A percentile compares a stretch with the other conserved stretches of the same genome.
phyloP scores from a whole-genome alignment of 257 asterid species.

The Solanum piurae region DNA sequence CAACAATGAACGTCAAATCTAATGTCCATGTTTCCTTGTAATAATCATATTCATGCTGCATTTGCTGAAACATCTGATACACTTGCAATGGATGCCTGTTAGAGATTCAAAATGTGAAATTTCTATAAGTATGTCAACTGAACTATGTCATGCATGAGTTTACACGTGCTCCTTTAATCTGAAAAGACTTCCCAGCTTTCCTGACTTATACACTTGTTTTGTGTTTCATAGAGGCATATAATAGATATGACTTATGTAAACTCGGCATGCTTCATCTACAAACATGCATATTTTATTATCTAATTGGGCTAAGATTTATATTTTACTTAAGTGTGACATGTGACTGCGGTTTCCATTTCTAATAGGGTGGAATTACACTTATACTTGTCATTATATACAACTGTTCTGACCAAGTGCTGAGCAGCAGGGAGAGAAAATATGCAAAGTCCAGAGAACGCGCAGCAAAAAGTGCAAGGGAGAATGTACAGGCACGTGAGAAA shows the following conservation, averaged over 20 bases:
- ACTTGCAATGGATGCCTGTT: background rate
- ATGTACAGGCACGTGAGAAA: constrained; percentile 71
- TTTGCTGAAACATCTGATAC: background rate
- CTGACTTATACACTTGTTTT: background rate
- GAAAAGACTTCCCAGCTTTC: background rate
- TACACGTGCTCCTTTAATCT: background rate
- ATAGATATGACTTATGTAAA: background rate
- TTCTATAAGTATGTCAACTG: background rate
- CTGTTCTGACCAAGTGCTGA: constrained; percentile 88
- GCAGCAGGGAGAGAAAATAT: constrained; percentile 60
- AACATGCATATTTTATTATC: background rate
- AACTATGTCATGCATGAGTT: background rate
- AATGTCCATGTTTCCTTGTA: background rate
- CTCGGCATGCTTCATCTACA: background rate
- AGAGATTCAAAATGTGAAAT: background rate
- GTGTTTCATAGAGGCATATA: background rate
- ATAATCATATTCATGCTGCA: background rate
- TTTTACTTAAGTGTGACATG: background rate
- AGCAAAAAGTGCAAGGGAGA: constrained; percentile 80
- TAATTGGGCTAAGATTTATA: background rate
- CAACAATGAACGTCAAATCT: background rate
- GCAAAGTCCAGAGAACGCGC: constrained; percentile 97
- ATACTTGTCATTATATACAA: constrained; percentile 83
- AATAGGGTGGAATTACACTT: constrained; percentile 67
- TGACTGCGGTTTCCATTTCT: background rate